Percentiles rank a stretch among this genome's conserved stretches.
Conservation (phyloP, 2,329 filamentous ascomycete genomes). For the Xylariaceae sp. region DNA sequence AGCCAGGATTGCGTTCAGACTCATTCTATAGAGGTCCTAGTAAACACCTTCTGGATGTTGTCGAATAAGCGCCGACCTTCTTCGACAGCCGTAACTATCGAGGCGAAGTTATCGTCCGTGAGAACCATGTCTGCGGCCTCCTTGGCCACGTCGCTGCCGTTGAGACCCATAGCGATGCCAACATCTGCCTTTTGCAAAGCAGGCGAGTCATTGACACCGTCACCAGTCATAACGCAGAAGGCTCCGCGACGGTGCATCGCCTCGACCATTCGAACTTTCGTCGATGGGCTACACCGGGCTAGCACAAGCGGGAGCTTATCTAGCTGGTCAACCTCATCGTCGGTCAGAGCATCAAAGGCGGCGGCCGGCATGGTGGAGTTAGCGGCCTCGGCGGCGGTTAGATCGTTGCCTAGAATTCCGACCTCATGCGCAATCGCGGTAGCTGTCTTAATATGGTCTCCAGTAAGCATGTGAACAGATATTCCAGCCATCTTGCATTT, state of each 20-base stretch:
- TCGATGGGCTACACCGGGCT: slow-evolving; percentile 69
- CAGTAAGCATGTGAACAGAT: slow-evolving; percentile 70
- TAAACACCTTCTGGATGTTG: slow-evolving; percentile 71
- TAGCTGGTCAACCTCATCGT: slow-evolving; percentile 65
- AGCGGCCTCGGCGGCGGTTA: slow-evolving; percentile 41
- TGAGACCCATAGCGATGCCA: slow-evolving; percentile 74
- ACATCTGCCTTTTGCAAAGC: slow-evolving; percentile 74
- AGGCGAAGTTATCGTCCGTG: slow-evolving; percentile 87
- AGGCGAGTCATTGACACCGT: slow-evolving; percentile 75
- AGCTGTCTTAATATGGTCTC: slow-evolving; percentile 69
- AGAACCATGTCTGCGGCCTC: slow-evolving; percentile 87
- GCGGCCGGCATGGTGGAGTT: slow-evolving; percentile 62
- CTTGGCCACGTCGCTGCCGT: slow-evolving; percentile 74
- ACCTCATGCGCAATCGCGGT: slow-evolving; percentile 68
- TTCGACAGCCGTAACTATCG: slow-evolving; percentile 72
- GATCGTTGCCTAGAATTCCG: slow-evolving; percentile 54
- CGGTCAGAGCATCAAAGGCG: slow-evolving; percentile 64
- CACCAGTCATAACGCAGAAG: slow-evolving; percentile 76
- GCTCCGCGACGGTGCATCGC: slow-evolving; percentile 69
- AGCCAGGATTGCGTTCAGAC: slow-evolving; percentile 20
- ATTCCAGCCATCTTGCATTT: slow-evolving; percentile 64
- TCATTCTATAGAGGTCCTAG: background rate
- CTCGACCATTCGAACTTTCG: slow-evolving; percentile 76
- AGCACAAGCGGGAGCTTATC: slow-evolving; percentile 67
- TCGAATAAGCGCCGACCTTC: slow-evolving; percentile 71